Evolutionary conservation across 441 rosid species (phyloP).

Genomic region (Dalechampia spathulata): DNA sequence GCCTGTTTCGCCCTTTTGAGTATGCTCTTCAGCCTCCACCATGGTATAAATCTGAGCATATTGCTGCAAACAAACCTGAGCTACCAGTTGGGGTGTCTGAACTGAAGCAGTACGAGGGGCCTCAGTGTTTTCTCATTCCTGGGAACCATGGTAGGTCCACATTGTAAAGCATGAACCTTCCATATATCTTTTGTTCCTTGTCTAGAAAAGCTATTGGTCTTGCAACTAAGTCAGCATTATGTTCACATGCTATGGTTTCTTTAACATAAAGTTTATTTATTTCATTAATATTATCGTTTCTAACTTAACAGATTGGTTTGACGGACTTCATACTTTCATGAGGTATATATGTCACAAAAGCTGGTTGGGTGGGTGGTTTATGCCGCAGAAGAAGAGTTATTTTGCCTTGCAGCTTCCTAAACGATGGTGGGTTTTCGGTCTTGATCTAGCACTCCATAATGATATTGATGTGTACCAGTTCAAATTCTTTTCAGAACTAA

Average conservation of each 20-base stretch:
- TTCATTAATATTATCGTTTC: too few species aligned
- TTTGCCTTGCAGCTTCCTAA: slow-evolving; percentile 94
- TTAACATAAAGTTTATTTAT: not conserved
- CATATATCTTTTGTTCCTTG: too few species aligned
- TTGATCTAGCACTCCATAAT: slow-evolving; percentile 96
- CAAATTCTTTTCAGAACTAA: slow-evolving; percentile 81
- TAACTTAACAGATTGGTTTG: slow-evolving; percentile 80
- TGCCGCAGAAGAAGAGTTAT: slow-evolving; percentile 99
- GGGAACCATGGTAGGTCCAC: slow-evolving; percentile 91
- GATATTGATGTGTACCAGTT: slow-evolving; percentile 99
- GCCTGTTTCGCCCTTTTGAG: slow-evolving; percentile 91
- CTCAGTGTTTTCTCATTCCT: slow-evolving; percentile 89
- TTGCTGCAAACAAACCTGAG: slow-evolving; percentile 89
- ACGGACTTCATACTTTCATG: slow-evolving; percentile 97
- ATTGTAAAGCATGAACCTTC: slow-evolving; percentile 19
- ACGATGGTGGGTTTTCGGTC: slow-evolving; percentile 99
- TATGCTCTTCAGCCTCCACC: slow-evolving; percentile 96
- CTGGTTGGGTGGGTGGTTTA: slow-evolving; percentile 99
- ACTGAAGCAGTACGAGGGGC: slow-evolving; percentile 84
- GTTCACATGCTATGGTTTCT: slow-evolving; percentile 3
- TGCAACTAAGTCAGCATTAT: not conserved
- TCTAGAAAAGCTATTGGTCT: not conserved
- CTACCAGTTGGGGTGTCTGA: slow-evolving; percentile 60
- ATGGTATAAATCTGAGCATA: slow-evolving; percentile 66
- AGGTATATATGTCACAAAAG: slow-evolving; percentile 97